Base-by-base conservation (phyloP, 148 eudicot genomes). In the Hydrangea macrophylla region DNA sequence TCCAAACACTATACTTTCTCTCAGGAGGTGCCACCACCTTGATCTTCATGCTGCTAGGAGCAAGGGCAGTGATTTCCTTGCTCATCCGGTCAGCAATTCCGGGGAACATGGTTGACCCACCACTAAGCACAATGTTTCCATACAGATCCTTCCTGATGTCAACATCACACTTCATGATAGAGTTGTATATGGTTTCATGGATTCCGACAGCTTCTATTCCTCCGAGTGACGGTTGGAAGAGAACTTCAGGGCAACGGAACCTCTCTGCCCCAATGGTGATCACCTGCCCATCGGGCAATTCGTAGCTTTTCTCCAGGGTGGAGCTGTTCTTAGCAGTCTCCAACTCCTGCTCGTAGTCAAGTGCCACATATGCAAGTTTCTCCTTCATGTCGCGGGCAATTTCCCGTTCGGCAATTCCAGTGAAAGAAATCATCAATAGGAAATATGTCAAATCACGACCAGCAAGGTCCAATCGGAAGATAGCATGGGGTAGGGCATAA, bases 21-120 rank as follows among this genome's bases (percentile, higher is more conserved):
- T 70, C 74, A 10, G 74, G 74, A 17, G 74, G 74, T 9, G 74
- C 74, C 26, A 70, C 74, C 51, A 70, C 74, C 55, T 70, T 70
- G 67, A 70, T 70, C 67, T 70, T 70, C 74, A 70, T 61, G 74
- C 74, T 70, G 26, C 74, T 70, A 61, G 74, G 74, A 70, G 74
- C 74, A 53, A 70, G 74, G 31, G 74, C 74, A 53, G 74, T 70
- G 36, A 70, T 70, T 55, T 70, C 74, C 60, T 70, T 62, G 67
- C 74, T 70, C 74, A 70, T 70, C 53, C 74, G 53, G 44, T 70
- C 74, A 25, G 74, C 74, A 62, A 70, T 70, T 33, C 74, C 67
- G 6, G 74, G 74, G 60, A 70, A 70, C 74, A 70, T 70, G 37
- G 74, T 70, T 10, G 74, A 70, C 56, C 74, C 74, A 24, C 74